Evolutionary conservation across 148 eudicot species (phyloP), one percentile per base, ranked within the genome.

Genomic region (Arbutus unedo): DNA sequence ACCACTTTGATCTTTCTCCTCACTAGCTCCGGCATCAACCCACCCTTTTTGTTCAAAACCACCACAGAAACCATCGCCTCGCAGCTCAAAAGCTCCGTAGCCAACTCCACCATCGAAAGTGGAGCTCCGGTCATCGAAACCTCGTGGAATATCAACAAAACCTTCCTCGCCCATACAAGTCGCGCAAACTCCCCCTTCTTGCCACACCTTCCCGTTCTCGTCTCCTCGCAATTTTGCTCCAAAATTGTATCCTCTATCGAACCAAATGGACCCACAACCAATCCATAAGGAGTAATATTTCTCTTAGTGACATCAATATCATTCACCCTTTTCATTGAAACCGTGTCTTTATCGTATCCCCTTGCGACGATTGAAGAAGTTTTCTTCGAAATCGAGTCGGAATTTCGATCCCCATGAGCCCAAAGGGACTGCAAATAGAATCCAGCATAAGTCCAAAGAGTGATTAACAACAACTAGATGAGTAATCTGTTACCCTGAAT

Each of bases 101-200:
- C 98, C 86, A 97, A 86, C 88, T 97, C 99, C 91, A 97, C 85
- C 98, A 94, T 94, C 11, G 99, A 94, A 79, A 92, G 95, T 6
- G 98, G 98, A 41, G 99, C 97, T 11, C 98, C 99, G 25, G 99
- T 97, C 97, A 97, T 92, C 0, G 99, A 92, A 23, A 97, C 88
- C 91, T 97, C 99, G 73, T 97, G 98, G 76, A 97, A 87, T 79
- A 97, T 87, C 89, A 97, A 85, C 6, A 97, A 91, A 85, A 97
- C 93, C 82, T 89, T 97, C 81, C 98, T 93, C 2, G 97, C 93
- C 99, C 98, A 95, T 5, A 97, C 98, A 25, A 92, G 91, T 66
- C 93, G 90, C 19, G 97, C 93, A 89, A 97, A 97, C 50, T 91
- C 92, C 41, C 92, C 94, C 83, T 89, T 94, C 85, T 96, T 87